These are phyloP conservation scores for Beauveria scarabaeidicola DNA, from an alignment of 2,329 filamentous ascomycete genomes.

Conservation along the genomic window DNA sequence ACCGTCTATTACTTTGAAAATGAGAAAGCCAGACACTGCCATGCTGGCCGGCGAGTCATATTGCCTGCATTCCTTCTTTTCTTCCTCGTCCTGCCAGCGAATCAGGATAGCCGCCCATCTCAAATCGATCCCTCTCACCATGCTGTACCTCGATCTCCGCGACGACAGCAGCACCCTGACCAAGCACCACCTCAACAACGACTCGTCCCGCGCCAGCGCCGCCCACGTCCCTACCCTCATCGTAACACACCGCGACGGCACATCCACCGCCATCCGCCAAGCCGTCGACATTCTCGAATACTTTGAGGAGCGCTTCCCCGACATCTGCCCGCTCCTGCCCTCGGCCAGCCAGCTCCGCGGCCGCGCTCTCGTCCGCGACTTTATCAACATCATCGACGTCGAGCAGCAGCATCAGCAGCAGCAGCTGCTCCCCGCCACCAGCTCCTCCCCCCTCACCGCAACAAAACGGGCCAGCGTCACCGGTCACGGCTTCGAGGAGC, in stretches of 20 bases:
- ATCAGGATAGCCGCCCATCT: constrained; percentile 10
- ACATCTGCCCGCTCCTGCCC: background rate
- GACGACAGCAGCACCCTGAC: too few relatives aligned
- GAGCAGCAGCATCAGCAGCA: too few relatives aligned
- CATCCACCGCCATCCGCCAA: background rate
- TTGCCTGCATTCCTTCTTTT: constrained; percentile 1
- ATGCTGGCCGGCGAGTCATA: background rate
- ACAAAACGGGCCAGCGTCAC: too few relatives aligned
- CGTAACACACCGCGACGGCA: background rate
- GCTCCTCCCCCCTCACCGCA: too few relatives aligned
- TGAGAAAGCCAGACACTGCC: too few relatives aligned
- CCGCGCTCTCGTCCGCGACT: constrained; percentile 3
- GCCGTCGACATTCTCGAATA: constrained; percentile 6
- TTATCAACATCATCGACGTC: background rate
- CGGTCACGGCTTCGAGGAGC: too few relatives aligned
- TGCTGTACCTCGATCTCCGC: background rate
- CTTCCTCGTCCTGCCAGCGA: constrained; percentile 5
- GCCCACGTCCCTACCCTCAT: background rate
- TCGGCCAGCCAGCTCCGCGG: background rate
- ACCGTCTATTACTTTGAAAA: too few relatives aligned
- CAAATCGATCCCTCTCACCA: constrained; percentile 6
- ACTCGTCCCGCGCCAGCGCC: background rate
- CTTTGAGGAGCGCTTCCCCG: constrained; percentile 8
- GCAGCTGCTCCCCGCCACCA: background rate
- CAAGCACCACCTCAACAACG: background rate